Conservation (phyloP, 768 basidiomycete genomes). For the Coprinopsis strossmayeri region DNA sequence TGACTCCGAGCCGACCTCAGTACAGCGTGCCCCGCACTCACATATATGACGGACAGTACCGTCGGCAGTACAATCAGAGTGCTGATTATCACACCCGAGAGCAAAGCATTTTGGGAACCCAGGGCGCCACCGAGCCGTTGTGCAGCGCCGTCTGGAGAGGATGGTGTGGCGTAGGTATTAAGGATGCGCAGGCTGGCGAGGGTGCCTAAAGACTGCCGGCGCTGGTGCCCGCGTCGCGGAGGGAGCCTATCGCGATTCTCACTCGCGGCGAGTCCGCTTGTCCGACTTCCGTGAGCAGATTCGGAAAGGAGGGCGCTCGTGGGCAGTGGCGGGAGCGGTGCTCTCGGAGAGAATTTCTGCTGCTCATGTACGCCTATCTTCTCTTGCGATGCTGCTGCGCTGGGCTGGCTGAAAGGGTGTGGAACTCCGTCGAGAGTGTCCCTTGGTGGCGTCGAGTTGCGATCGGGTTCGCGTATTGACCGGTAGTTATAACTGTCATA, state of each 20-base stretch:
- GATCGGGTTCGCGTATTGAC: neutral
- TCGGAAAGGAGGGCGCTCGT: neutral
- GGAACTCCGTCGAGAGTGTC: neutral
- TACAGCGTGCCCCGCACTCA: slow-evolving; percentile 5
- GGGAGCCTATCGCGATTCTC: too few species aligned
- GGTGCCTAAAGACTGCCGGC: slow-evolving; percentile 4
- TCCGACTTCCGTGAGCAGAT: neutral
- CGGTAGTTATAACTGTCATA: slow-evolving; percentile 4
- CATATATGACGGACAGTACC: slow-evolving; percentile 2
- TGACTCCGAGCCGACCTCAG: neutral
- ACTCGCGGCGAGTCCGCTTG: neutral
- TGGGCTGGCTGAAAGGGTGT: too few species aligned
- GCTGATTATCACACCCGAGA: neutral
- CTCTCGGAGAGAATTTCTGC: neutral
- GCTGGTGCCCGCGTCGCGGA: too few species aligned
- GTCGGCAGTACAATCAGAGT: neutral
- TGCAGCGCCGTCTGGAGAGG: neutral
- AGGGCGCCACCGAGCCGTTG: neutral
- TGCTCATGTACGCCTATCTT: neutral
- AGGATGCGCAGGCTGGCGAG: slow-evolving; percentile 4
- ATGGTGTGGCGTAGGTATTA: slow-evolving; percentile 2
- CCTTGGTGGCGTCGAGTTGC: neutral
- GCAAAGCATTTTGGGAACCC: neutral
- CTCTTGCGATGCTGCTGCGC: too few species aligned
- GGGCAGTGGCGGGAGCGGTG: neutral